Evolutionary conservation across 2,329 filamentous ascomycete species (phyloP).

Genomic region (Aspergillus persii): DNA sequence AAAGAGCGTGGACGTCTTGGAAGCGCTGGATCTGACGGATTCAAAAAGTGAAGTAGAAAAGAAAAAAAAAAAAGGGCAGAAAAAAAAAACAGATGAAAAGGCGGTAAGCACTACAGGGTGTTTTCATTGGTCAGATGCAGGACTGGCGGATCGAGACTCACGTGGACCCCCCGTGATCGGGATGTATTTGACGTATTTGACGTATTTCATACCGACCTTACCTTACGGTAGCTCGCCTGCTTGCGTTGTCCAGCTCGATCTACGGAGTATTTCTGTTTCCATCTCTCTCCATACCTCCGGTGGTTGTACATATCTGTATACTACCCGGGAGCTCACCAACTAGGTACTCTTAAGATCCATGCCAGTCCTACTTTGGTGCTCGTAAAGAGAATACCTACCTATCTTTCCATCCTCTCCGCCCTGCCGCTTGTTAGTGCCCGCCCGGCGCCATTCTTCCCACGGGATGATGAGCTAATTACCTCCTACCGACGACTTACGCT

Average conservation of each 20-base stretch:
- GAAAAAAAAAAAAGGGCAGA: constrained; percentile 23
- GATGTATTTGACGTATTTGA: not conserved
- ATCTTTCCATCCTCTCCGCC: constrained; percentile 22
- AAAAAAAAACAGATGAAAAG: constrained; percentile 22
- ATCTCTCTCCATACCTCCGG: not conserved
- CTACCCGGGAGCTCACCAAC: no score
- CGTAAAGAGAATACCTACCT: no score
- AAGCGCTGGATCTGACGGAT: constrained; percentile 1
- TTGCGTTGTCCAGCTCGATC: no score
- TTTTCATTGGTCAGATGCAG: constrained; percentile 21
- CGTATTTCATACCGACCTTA: no score
- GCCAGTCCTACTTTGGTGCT: no score
- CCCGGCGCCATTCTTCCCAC: constrained; percentile 14
- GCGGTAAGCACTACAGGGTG: constrained; percentile 20
- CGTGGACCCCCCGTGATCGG: constrained; percentile 15
- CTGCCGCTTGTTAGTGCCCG: constrained; percentile 3
- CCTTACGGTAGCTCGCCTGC: no score
- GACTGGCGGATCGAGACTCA: constrained; percentile 1
- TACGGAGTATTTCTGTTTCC: no score
- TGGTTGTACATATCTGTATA: no score
- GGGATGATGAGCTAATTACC: constrained; percentile 29
- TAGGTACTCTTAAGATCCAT: no score
- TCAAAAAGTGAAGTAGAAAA: constrained; percentile 9
- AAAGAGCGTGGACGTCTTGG: not conserved
- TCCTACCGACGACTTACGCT: constrained; percentile 5